Base-by-base conservation (phyloP, 2,329 filamentous ascomycete genomes). In the Colletotrichum cordylinicola region DNA sequence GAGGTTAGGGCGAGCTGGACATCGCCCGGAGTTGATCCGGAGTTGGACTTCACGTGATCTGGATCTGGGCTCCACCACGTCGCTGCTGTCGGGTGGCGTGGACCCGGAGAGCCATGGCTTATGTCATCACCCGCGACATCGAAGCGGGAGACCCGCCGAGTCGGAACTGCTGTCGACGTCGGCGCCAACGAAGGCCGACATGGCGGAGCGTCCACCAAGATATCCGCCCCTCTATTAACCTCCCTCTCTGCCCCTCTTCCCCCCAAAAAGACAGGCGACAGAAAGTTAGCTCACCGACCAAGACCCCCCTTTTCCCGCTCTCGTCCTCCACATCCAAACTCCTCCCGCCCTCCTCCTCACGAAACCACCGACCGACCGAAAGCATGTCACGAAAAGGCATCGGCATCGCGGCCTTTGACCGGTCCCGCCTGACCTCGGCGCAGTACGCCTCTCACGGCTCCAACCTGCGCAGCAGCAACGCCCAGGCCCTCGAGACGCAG, bases 361-460 rank as follows among this genome's bases (percentile, higher is more conserved):
- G 35, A 27, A 24, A 61, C n/a, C 37, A 3, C 16, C 35, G 33
- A 39, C 24, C 29, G 48, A 37, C 13, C 52, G 24, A 43, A 55
- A 81, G 37, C 71, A 93, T 93, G 92, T 93, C 92, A 24, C 93
- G 94, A 80, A 95, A 95, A 86, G 95, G 95, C 78, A 95, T 98
- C 76, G 96, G 96, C 81, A 93, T 98, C 74, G 96, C 94, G 37
- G 96, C 96, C 82, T 98, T 98, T 82, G 94, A 96, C 84, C 94
- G 96, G 79, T 94, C 93, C 77, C 94, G 93, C 70, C 92, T 98
- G 78, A 94, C 96, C 12, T 95, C 94, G 33, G 94, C 96, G 69
- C 96, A 97, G 81, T 98, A 96, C 87, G 96, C 96, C 75, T 94
- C 92, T 31, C 96, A 98, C 88, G 97, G 97, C 82, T 94, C 93